These are phyloP conservation scores for Fusarium sacchari DNA, from an alignment of 2,329 filamentous ascomycete species.

Conservation along the genomic window DNA sequence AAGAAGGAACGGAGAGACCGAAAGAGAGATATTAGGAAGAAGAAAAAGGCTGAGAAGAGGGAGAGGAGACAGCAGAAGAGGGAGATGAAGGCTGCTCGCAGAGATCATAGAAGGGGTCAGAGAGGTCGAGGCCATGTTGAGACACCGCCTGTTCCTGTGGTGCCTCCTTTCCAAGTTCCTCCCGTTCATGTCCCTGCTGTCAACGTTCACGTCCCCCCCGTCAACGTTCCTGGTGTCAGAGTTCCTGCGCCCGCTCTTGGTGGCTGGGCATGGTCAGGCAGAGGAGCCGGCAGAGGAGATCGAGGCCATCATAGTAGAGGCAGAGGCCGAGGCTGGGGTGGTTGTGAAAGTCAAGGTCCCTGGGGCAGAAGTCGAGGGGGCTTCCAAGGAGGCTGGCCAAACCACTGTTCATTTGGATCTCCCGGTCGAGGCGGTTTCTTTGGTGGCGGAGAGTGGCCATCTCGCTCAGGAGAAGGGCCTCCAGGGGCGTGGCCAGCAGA, in stretches of 20 bases:
- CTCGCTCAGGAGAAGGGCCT: neutral
- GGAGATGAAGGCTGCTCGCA: conserved; percentile 46
- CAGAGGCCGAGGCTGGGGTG: conserved; percentile 10
- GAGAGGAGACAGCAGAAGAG: conserved; percentile 46
- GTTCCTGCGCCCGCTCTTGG: conserved; percentile 3
- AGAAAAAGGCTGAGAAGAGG: conserved; percentile 46
- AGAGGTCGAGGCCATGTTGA: conserved; percentile 14
- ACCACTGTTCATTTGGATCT: conserved; percentile 14
- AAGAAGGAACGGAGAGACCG: conserved; percentile 45
- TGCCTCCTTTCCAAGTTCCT: conserved; percentile 5
- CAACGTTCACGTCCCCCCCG: conserved; percentile 1
- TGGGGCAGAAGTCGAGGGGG: conserved; percentile 15
- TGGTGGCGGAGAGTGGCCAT: conserved; percentile 1
- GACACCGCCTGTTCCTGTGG: conserved; percentile 7
- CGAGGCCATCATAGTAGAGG: neutral
- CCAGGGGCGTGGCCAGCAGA: conserved; percentile 52
- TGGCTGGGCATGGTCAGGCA: conserved; percentile 15
- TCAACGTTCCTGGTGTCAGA: neutral
- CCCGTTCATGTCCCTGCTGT: conserved; percentile 2
- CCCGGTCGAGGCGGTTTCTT: conserved; percentile 6
- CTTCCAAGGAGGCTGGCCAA: conserved; percentile 5
- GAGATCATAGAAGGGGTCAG: conserved; percentile 43
- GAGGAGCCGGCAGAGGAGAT: conserved; percentile 16
- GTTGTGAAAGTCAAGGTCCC: conserved; percentile 17
- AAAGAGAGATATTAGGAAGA: conserved; percentile 45